phyloP scores from a whole-genome alignment of 345 rosid species.

The Dovyalis caffra region DNA sequence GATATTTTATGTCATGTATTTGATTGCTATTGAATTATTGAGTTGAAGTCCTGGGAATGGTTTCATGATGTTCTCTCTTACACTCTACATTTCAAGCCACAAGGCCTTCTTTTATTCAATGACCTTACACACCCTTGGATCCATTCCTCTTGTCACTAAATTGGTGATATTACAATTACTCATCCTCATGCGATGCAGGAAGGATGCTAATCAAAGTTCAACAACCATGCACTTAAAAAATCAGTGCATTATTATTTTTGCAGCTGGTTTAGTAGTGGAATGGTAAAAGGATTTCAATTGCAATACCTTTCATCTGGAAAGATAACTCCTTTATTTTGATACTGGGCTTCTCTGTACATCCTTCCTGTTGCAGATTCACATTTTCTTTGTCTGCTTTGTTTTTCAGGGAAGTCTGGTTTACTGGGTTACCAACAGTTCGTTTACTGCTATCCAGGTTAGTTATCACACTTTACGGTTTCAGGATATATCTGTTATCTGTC shows the following conservation, averaged over 20 bases:
- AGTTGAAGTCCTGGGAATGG: too few species aligned
- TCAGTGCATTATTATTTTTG: background rate
- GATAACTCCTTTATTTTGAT: background rate
- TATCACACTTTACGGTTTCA: background rate
- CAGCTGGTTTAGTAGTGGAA: background rate
- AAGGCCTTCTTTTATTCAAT: too few species aligned
- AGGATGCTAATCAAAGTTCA: background rate
- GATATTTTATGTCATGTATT: too few species aligned
- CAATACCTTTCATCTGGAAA: background rate
- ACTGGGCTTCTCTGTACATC: background rate
- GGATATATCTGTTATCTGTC: background rate
- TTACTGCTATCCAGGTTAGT: slow-evolving; percentile 71
- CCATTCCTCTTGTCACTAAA: too few species aligned
- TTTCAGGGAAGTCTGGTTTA: slow-evolving; percentile 87
- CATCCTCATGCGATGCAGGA: too few species aligned
- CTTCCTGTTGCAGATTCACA: slow-evolving; percentile 11
- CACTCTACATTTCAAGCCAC: too few species aligned
- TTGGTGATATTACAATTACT: too few species aligned
- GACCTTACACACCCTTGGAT: too few species aligned
- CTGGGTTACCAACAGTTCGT: slow-evolving; percentile 81
- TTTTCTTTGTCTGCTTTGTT: slow-evolving; percentile 19
- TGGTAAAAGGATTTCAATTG: background rate
- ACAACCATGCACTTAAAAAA: background rate
- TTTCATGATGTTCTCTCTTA: too few species aligned
- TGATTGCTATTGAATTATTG: too few species aligned